A percentile compares a stretch with the other conserved stretches of the same genome.
These are phyloP conservation scores for Mesotaenium endlicherianum DNA, from an alignment of 139 green algal genomes.

Conservation along the genomic window DNA sequence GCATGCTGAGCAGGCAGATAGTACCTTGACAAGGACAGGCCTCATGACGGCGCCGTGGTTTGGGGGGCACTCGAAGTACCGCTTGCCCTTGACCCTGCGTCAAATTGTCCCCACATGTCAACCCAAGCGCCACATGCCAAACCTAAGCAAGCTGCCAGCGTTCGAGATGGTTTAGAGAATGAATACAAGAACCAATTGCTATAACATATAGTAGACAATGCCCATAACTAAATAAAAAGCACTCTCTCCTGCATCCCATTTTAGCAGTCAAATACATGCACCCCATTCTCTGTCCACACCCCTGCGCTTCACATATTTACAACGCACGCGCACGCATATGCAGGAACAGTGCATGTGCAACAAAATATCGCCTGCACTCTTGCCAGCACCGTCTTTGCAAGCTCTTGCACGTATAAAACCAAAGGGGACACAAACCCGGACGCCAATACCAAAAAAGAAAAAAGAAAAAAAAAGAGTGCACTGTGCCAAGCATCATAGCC, in stretches of 20 bases:
- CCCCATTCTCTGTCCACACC: too few species aligned
- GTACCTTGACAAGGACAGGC: conserved; percentile 46
- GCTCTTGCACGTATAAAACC: not conserved
- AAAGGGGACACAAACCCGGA: not conserved
- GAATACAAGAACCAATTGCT: not conserved
- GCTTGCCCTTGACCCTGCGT: conserved; percentile 45
- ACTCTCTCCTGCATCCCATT: too few species aligned
- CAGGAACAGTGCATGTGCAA: too few species aligned
- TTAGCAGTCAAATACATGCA: too few species aligned
- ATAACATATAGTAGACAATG: not conserved
- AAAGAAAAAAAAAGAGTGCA: not conserved
- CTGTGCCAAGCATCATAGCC: not conserved
- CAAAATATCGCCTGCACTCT: too few species aligned
- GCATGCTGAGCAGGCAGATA: not conserved
- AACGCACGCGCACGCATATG: too few species aligned
- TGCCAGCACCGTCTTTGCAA: too few species aligned
- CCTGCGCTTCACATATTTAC: too few species aligned
- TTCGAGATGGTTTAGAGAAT: not conserved
- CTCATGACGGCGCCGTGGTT: conserved; percentile 33
- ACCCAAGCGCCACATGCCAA: too few species aligned
- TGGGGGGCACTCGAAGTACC: conserved; percentile 39
- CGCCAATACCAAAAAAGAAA: not conserved
- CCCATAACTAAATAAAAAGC: not conserved
- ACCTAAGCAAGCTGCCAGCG: not conserved
- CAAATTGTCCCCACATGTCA: too few species aligned